These are phyloP conservation scores for Zygoascus tannicola DNA, from an alignment of 805 yeast genomes.

Conservation along the genomic window DNA sequence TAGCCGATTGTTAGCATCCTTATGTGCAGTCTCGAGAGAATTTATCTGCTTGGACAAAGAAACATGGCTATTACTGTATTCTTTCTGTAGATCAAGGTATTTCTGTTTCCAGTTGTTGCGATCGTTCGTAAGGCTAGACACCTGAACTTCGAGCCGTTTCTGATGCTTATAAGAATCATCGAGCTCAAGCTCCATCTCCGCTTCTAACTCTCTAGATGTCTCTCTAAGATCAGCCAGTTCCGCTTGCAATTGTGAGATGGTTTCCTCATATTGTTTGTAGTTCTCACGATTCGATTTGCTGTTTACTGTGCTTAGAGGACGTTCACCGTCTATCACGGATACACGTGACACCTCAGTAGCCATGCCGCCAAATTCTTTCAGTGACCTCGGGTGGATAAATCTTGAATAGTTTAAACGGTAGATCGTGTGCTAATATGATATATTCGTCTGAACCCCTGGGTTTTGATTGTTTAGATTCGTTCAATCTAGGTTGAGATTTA, in stretches of 20 bases:
- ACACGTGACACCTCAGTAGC: no score
- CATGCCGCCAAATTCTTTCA: no score
- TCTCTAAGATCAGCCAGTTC: constrained; percentile 37
- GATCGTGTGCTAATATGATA: no score
- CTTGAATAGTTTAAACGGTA: no score
- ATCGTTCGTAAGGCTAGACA: constrained; percentile 20
- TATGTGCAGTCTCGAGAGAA: constrained; percentile 26
- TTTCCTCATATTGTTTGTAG: constrained; percentile 20
- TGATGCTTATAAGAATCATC: constrained; percentile 27
- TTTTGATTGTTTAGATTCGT: no score
- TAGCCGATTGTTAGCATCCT: constrained; percentile 25
- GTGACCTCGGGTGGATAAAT: no score
- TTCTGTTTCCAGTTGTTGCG: constrained; percentile 22
- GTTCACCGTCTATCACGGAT: no score
- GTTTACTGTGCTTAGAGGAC: no score
- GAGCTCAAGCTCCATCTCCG: constrained; percentile 37
- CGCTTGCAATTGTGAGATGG: constrained; percentile 33
- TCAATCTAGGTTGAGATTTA: no score
- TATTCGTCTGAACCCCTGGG: no score
- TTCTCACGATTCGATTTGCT: no score
- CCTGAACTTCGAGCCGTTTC: constrained; percentile 18
- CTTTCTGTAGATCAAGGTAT: constrained; percentile 24
- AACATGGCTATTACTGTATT: constrained; percentile 19
- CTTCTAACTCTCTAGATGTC: constrained; percentile 37
- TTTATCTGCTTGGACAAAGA: constrained; percentile 21